phyloP scores from a whole-genome alignment of 192 early-diverging fungal species.

The Backusella morwellensis region DNA sequence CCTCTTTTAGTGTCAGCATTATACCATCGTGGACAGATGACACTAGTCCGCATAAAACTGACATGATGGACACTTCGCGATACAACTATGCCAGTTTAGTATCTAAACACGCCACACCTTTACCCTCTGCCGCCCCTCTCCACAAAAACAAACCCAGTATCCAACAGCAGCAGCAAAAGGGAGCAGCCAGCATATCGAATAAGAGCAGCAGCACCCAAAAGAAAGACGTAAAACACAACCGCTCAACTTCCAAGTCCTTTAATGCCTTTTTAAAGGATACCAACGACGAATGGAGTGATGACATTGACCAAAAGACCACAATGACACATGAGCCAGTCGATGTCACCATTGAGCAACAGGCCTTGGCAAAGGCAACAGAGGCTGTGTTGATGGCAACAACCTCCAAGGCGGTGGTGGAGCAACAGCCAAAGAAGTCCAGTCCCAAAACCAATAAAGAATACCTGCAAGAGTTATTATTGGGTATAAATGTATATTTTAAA shows the following conservation, averaged over 20 bases:
- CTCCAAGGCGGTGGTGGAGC: background rate
- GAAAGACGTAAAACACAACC: background rate
- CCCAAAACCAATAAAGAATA: conserved; percentile 13
- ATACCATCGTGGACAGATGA: background rate
- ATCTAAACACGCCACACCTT: background rate
- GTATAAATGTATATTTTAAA: background rate
- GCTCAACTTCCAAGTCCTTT: conserved; percentile 31
- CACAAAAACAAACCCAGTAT: conserved; percentile 3
- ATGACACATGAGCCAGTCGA: background rate
- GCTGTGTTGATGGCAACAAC: background rate
- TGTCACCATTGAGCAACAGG: background rate
- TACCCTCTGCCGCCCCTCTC: background rate
- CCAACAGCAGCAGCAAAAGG: background rate
- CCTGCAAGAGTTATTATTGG: conserved; percentile 9
- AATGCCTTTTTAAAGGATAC: conserved; percentile 39
- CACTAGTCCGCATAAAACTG: background rate
- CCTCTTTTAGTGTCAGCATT: background rate
- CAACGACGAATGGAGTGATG: conserved; percentile 46
- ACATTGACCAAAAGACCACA: background rate
- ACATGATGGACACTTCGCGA: conserved; percentile 39
- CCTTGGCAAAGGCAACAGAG: background rate
- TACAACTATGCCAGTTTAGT: conserved; percentile 47
- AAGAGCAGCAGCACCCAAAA: background rate
- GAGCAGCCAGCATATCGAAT: background rate
- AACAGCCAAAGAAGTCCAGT: conserved; percentile 9